Evolutionary conservation across 805 yeast genomes (phyloP), one percentile per base, ranked within the genome.

Genomic region (Saturnispora kantuleensis): DNA sequence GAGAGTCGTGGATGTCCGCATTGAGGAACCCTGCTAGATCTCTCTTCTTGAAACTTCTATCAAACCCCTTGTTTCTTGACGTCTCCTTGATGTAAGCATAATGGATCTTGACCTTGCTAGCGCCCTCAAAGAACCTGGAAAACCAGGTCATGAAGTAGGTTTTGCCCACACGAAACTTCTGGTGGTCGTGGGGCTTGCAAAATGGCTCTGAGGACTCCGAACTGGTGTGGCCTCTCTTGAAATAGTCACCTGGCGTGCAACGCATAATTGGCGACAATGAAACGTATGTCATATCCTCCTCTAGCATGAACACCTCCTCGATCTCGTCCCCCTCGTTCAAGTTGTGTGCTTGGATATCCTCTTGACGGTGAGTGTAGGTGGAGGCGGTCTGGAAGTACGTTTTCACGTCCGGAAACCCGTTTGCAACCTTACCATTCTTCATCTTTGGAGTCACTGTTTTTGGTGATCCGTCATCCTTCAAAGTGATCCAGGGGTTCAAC

Each of bases 121-220:
- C 83, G 3, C 66, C 73, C 39, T 73, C 69, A 55, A 85, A 87
- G 58, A 66, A 81, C 40, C 73, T 69, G 2, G 90, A 71, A 63
- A 68, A 87, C 96, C 96, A 87, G 9, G 90, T 79, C 42, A 84
- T 62, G 56, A 88, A 87, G 54, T 84, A 83, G 0, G 84, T 75
- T 44, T 71, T 64, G 30, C 73, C 95, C 47, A 74, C 60, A 50
- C 73, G 71, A 64, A 84, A 68, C 34, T 66, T 69, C 10, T 70
- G 54, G 47, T 77, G 72, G 54, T 83, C 89, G 31, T 66, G 68
- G 10, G 96, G 96, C 16, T 84, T 74, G 62, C 96, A 87, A 62
- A 86, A 84, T n/a, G 96, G 96, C 42, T 69, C 93, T 34, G 87
- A 74, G 1, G 66, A 54, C 13, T 63, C 59, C 49, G 67, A 63